Conservation (phyloP, 2,329 filamentous ascomycete species). For the Fusarium nisikadoi region DNA sequence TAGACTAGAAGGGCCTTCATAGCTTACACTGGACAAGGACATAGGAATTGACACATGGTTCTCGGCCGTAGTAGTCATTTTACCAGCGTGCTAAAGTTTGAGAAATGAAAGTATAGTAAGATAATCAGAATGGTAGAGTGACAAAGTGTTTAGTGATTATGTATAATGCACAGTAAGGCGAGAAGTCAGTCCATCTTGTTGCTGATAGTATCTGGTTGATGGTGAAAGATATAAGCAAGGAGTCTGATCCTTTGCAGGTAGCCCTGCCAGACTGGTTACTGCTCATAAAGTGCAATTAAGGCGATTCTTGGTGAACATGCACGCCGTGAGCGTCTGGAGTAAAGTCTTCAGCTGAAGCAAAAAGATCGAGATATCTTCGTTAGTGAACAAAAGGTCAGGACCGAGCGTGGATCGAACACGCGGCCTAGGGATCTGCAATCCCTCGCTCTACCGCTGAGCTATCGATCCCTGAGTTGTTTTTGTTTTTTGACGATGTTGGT, state of each 20-base stretch:
- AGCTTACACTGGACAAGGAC: background rate
- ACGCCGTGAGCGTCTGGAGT: too few relatives aligned
- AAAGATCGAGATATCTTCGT: background rate
- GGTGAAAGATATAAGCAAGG: too few relatives aligned
- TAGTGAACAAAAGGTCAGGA: slow-evolving; percentile 16
- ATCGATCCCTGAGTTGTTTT: slow-evolving; percentile 18
- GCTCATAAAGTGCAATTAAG: background rate
- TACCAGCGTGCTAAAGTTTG: background rate
- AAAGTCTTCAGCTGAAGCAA: background rate
- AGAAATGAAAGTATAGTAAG: background rate
- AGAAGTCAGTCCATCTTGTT: background rate
- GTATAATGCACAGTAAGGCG: background rate
- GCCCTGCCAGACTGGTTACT: too few relatives aligned
- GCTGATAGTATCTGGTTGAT: too few relatives aligned
- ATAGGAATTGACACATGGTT: background rate
- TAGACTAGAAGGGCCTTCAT: slow-evolving; percentile 18
- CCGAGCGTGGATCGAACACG: slow-evolving; percentile 41
- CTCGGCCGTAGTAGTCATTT: background rate
- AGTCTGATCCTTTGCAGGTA: accelerated
- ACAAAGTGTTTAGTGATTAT: too few relatives aligned
- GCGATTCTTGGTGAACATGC: background rate
- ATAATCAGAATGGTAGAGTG: background rate
- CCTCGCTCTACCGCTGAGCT: slow-evolving; percentile 39
- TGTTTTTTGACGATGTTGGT: background rate
- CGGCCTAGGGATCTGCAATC: slow-evolving; percentile 39